A percentile compares a stretch with the other conserved stretches of the same genome.
Evolutionary conservation across 306 rosid species (phyloP).

Genomic region (Dalbergia cultrata): DNA sequence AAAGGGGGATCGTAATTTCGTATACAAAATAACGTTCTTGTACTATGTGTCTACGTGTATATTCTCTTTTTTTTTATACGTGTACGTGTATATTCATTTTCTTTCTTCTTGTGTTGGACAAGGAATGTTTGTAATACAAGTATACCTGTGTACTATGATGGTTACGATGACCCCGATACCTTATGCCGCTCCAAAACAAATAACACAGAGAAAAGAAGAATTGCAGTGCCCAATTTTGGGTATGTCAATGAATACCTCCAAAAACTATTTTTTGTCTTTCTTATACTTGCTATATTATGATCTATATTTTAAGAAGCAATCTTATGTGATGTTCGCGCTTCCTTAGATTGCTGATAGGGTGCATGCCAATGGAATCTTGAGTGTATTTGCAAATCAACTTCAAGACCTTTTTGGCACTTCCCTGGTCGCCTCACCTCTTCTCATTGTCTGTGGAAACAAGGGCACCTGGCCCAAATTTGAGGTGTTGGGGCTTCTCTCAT

Average conservation of each 20-base stretch:
- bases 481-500: slow-evolving; percentile 37
- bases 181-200: slow-evolving; percentile 9
- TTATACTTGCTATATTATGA: background rate
- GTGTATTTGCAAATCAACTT: slow-evolving; percentile 32
- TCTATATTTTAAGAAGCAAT: slow-evolving; percentile 44
- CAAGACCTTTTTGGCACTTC: slow-evolving; percentile 40
- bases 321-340: slow-evolving; percentile 23
- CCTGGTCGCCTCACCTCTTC: slow-evolving; percentile 40
- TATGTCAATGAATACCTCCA: slow-evolving; percentile 33
- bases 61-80: too few relatives aligned
- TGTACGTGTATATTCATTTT: background rate
- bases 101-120: slow-evolving; percentile 62
- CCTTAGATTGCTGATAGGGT: slow-evolving; percentile 24
- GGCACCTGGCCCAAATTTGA: slow-evolving; percentile 55
- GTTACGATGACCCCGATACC: slow-evolving; percentile 25
- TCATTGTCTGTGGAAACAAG: slow-evolving; percentile 55
- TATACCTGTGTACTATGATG: slow-evolving; percentile 34
- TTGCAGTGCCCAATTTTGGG: slow-evolving; percentile 40
- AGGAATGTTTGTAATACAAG: slow-evolving; percentile 75
- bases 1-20: slow-evolving; percentile 53
- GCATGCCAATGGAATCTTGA: slow-evolving; percentile 43
- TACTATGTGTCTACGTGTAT: slow-evolving; percentile 5
- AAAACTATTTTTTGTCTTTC: slow-evolving; percentile 41
- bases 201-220: background rate
- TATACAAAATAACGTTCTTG: slow-evolving; percentile 34